Evolutionary conservation across 2,329 filamentous ascomycete genomes (phyloP).

Genomic region (Fusarium clavum): DNA sequence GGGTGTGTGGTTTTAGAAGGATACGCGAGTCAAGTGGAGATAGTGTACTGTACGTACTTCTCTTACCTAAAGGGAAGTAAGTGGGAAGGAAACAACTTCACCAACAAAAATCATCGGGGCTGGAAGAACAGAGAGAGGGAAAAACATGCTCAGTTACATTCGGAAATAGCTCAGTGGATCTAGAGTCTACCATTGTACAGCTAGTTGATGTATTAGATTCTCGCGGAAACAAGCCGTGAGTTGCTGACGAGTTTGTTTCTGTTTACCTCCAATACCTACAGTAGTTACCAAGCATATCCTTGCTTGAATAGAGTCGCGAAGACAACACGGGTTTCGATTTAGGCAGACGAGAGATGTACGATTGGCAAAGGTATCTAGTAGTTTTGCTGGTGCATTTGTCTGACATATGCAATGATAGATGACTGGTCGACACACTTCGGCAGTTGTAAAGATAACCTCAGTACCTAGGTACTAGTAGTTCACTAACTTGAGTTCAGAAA

Average conservation of each 20-base stretch:
- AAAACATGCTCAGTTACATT: slow-evolving; percentile 29
- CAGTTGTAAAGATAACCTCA: slow-evolving; percentile 7
- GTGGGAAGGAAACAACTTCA: slow-evolving; percentile 4
- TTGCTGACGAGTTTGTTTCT: not conserved
- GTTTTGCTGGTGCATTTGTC: not conserved
- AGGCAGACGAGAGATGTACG: not conserved
- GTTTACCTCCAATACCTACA: not conserved
- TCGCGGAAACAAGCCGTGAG: not conserved
- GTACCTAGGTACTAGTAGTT: not conserved
- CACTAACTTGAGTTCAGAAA: slow-evolving; percentile 14
- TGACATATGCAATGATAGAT: slow-evolving; percentile 1
- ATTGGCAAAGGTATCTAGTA: slow-evolving; percentile 10
- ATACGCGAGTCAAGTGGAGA: slow-evolving; percentile 22
- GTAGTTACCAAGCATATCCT: slow-evolving; percentile 28
- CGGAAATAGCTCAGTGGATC: slow-evolving; percentile 13
- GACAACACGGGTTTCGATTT: slow-evolving; percentile 5
- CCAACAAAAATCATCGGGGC: not conserved
- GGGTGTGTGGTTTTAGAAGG: slow-evolving; percentile 12
- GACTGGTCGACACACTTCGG: slow-evolving; percentile 13
- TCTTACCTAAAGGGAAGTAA: not conserved
- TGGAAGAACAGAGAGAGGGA: not conserved
- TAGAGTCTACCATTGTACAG: not conserved
- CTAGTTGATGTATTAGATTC: not conserved
- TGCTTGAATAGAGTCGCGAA: not conserved
- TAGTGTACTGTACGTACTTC: not conserved